Conservation (phyloP, 73 alveolate species). For the Paramecium tetraurelia region DNA sequence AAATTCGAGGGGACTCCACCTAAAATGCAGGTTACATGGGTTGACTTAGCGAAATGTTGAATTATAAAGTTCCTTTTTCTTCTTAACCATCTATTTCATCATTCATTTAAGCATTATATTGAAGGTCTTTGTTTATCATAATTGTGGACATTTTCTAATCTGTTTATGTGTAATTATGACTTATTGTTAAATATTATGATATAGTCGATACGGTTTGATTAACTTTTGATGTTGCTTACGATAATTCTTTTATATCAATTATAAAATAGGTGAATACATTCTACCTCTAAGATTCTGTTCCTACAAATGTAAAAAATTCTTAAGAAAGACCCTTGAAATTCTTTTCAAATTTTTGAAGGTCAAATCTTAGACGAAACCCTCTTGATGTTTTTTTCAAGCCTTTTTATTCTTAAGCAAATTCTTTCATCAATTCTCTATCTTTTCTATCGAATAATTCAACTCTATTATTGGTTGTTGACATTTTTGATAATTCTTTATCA, state of each 20-base stretch:
- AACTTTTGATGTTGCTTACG: not conserved
- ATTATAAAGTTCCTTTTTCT: not conserved
- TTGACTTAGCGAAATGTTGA: not conserved
- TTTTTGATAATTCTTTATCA: not conserved
- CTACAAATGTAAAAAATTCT: not conserved
- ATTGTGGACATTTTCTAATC: not conserved
- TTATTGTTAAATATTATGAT: not conserved
- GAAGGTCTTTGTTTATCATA: not conserved
- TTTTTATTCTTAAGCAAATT: not conserved
- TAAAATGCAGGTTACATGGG: not conserved
- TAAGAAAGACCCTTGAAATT: not conserved
- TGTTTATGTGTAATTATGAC: not conserved
- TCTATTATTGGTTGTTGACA: not conserved
- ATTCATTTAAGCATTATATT: not conserved
- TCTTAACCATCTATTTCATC: not conserved
- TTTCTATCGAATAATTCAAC: not conserved
- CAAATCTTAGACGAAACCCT: not conserved
- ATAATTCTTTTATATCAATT: not conserved
- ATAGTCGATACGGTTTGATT: not conserved
- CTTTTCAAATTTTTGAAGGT: not conserved
- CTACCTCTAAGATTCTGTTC: not conserved
- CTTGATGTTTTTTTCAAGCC: not conserved
- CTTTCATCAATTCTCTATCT: not conserved
- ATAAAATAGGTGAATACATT: not conserved
- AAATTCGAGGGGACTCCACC: slow-evolving; percentile 1